A percentile compares a stretch with the other conserved stretches of the same genome.
Evolutionary conservation across 1,284 basidiomycete species (phyloP).

Genomic region (Moniliophthora roreri): DNA sequence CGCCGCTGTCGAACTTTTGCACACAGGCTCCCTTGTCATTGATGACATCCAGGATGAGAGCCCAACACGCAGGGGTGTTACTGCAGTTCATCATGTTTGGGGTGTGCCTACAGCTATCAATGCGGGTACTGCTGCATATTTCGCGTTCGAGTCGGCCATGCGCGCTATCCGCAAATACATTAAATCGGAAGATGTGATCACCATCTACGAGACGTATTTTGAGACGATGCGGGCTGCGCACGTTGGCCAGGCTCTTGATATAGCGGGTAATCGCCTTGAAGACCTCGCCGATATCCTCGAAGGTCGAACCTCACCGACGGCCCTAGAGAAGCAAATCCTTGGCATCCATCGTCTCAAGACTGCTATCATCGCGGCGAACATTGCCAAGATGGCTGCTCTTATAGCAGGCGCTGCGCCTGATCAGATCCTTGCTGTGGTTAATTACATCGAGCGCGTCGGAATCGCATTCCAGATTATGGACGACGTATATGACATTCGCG

Average conservation of each 20-base stretch:
- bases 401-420: not conserved
- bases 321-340: not conserved
- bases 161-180: not conserved
- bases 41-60: slow-evolving; percentile 7
- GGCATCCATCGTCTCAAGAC: slow-evolving; percentile 4
- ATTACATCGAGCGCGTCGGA: slow-evolving; percentile 2
- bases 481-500: slow-evolving; percentile 4
- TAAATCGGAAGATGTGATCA: not conserved
- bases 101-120: slow-evolving; percentile 3
- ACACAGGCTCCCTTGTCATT: slow-evolving; percentile 6
- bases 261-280: not conserved
- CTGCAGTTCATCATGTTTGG: slow-evolving; percentile 1
- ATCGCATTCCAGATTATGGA: slow-evolving; percentile 6
- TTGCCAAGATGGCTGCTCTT: slow-evolving; percentile 1
- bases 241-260: slow-evolving; percentile 4
- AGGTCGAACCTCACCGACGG: not conserved
- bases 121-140: slow-evolving; percentile 2
- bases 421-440: not conserved
- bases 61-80: slow-evolving; percentile 1
- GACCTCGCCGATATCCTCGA: not conserved
- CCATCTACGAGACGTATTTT: slow-evolving; percentile 1
- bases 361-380: slow-evolving; percentile 5
- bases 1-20: slow-evolving; percentile 1
- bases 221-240: slow-evolving; percentile 6
- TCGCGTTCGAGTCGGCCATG: slow-evolving; percentile 4